Base-by-base conservation (phyloP, 2,329 filamentous ascomycete species). In the Plenodomus biglobosus region DNA sequence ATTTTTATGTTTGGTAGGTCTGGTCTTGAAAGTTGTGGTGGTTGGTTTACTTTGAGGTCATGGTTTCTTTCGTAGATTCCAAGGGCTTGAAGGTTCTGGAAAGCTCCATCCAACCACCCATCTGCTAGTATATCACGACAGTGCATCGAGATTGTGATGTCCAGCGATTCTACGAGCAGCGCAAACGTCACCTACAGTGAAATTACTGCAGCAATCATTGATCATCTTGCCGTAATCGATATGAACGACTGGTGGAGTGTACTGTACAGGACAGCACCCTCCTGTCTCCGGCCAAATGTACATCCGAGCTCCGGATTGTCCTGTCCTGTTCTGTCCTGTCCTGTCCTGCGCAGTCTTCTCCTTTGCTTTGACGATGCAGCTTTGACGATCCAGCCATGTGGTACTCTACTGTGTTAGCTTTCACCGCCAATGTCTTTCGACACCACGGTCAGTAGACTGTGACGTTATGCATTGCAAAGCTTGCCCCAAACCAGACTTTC, bases 401-500 rank as follows among this genome's bases (percentile, higher is more conserved):
- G 27, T 32, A n/a, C n/a, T n/a, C n/a, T n/a, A n/a, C n/a, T n/a
- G n/a, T n/a, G n/a, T n/a, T n/a, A 32, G 27, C 27, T 32, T 32
- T 32, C 27, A 32, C 27, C 27, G 27, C 27, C 27, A 32, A 32
- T 11, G 13, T 32, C 27, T 24, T 3, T 15, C 27, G 15, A 32
- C 8, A 32, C 27, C 5, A 37, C 6, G 32, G 37, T 38, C 20
- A 40, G 19, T 27, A 46, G 34, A 40, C 34, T 46, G 38, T 46
- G 44, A 46, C 44, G 44, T 42, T 40, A 17, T 40, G 41, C 17
- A n/a, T 21, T 7, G 35, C 24, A 8, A 39, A n/a, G 34, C 7
- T 27, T 42, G 21, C 44, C n/a, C 32, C 37, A 30, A 44, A 44
- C 19, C 27, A 42, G 46, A 18, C 5, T 18, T 13, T 8, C 11